Evolutionary conservation across 2,329 filamentous ascomycete genomes (phyloP).

Genomic region (Pezicula radicicola): DNA sequence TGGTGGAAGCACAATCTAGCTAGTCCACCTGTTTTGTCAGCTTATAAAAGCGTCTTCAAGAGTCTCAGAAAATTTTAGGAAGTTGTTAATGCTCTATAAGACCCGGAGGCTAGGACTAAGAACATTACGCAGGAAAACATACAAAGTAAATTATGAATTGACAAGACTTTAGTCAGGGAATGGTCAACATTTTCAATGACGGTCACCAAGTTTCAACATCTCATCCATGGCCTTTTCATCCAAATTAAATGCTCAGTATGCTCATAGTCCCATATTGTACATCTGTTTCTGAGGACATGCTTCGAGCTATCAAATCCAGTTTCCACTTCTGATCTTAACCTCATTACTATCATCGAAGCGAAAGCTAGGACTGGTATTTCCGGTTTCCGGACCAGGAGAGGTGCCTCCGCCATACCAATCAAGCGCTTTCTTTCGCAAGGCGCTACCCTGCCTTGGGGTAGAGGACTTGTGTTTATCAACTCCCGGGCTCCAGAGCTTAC

Average conservation of each 20-base stretch:
- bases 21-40: too few species aligned
- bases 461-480: neutral
- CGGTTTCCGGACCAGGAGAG: neutral
- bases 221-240: neutral
- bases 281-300: neutral
- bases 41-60: too few species aligned
- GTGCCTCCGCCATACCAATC: slow-evolving; percentile 1
- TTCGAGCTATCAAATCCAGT: slow-evolving; percentile 11
- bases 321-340: slow-evolving; percentile 4
- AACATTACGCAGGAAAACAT: too few species aligned
- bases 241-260: neutral
- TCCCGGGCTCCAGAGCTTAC: slow-evolving; percentile 4
- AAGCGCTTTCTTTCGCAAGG: neutral
- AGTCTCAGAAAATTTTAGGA: too few species aligned
- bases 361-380: neutral
- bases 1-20: too few species aligned
- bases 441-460: neutral
- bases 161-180: too few species aligned
- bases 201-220: too few species aligned
- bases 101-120: too few species aligned
- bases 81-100: too few species aligned
- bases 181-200: too few species aligned
- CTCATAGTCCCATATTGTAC: neutral
- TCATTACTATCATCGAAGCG: neutral
- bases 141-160: too few species aligned